These are phyloP conservation scores for Nakazawaea populi DNA, from an alignment of 805 yeast species.

Conservation along the genomic window DNA sequence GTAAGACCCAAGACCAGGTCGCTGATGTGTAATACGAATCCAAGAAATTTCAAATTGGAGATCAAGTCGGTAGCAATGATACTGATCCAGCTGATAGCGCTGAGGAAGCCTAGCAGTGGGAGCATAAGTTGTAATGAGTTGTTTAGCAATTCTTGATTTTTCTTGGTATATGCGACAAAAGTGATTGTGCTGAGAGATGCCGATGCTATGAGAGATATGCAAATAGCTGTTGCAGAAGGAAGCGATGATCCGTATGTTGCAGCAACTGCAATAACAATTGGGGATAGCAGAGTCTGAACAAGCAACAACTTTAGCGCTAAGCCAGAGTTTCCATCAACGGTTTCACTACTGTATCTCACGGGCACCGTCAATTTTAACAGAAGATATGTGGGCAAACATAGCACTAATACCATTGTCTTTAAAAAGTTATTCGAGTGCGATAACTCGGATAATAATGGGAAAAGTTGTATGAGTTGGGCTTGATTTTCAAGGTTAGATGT, in stretches of 20 bases:
- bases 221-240: conserved; percentile 1
- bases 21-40: conserved; percentile 53
- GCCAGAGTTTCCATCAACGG: conserved; percentile 11
- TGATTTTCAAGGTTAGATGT: neutral
- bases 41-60: conserved; percentile 52
- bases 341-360: neutral
- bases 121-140: conserved; percentile 14
- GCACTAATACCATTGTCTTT: neutral
- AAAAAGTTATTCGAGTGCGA: neutral
- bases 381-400: neutral
- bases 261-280: conserved; percentile 20
- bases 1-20: conserved; percentile 85
- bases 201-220: too few species aligned
- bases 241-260: conserved; percentile 8
- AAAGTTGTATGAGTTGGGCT: neutral
- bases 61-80: conserved; percentile 68
- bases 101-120: conserved; percentile 55
- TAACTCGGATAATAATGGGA: neutral
- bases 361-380: neutral
- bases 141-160: neutral
- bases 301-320: conserved; percentile 19
- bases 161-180: neutral
- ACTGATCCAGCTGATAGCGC: conserved; percentile 66
- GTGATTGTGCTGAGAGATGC: neutral
- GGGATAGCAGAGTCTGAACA: conserved; percentile 26